Evolutionary conservation across 1,139 yeast genomes (phyloP).

Genomic region (Magnusiomyces fungicola): DNA sequence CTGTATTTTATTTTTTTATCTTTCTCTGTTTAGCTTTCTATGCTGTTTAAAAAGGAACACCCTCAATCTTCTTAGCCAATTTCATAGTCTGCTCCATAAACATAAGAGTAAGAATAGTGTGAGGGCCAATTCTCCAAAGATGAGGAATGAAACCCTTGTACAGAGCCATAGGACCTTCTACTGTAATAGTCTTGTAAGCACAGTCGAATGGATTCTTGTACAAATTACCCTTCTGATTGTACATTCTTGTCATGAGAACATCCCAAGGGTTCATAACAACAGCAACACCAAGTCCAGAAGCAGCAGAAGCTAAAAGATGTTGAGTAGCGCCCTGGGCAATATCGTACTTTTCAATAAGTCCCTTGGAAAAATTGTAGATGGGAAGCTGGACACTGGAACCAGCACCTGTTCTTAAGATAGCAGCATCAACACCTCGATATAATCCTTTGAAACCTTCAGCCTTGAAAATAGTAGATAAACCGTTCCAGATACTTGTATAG

Average conservation of each 20-base stretch:
- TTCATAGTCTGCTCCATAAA: slow-evolving; percentile 95
- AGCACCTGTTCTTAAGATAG: slow-evolving; percentile 86
- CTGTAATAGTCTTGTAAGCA: slow-evolving; percentile 64
- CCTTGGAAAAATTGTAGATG: slow-evolving; percentile 74
- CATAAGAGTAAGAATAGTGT: slow-evolving; percentile 80
- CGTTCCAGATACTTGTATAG: slow-evolving; percentile 63
- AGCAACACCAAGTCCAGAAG: slow-evolving; percentile 88
- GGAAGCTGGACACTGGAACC: slow-evolving; percentile 96
- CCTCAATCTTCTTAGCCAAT: slow-evolving; percentile 37
- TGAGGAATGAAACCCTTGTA: slow-evolving; percentile 96
- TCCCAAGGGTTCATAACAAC: slow-evolving; percentile 97
- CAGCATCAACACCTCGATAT: slow-evolving; percentile 91
- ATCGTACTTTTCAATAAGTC: slow-evolving; percentile 43
- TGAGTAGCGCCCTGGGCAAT: slow-evolving; percentile 58
- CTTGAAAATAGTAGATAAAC: slow-evolving; percentile 51
- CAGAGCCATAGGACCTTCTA: slow-evolving; percentile 82
- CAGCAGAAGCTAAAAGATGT: slow-evolving; percentile 68
- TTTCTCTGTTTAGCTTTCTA: too few species aligned
- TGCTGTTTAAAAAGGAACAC: slow-evolving; percentile 32
- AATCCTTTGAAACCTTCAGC: slow-evolving; percentile 73
- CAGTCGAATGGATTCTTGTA: slow-evolving; percentile 88
- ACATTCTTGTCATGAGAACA: slow-evolving; percentile 86
- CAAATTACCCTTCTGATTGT: slow-evolving; percentile 84
- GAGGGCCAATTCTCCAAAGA: slow-evolving; percentile 87
- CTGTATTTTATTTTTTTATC: too few species aligned